Percentiles rank a stretch among this genome's conserved stretches.
These are phyloP conservation scores for Trifolium fragiferum DNA, from an alignment of 306 rosid genomes.

Conservation along the genomic window DNA sequence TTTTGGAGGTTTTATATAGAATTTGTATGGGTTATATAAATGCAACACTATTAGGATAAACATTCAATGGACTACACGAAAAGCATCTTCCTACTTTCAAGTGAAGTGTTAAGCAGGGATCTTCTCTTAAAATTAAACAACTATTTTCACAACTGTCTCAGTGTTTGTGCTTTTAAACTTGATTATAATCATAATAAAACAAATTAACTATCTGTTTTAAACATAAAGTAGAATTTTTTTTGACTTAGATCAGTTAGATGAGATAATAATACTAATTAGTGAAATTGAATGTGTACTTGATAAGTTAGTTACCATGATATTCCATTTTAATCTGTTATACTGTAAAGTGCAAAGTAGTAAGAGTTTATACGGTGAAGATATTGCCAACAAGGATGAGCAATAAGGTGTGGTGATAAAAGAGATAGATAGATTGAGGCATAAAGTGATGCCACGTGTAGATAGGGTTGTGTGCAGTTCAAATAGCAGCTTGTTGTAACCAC, in stretches of 20 bases:
- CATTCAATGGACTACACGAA: slow-evolving; percentile 9
- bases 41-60: slow-evolving; percentile 27
- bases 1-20: slow-evolving; percentile 16
- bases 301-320: not conserved
- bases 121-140: not conserved
- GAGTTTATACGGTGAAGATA: not conserved
- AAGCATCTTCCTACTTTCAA: slow-evolving; percentile 17
- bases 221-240: no score
- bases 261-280: no score
- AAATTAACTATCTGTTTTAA: no score
- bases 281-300: not conserved
- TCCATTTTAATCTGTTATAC: not conserved
- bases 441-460: slow-evolving; percentile 62
- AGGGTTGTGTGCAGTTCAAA: slow-evolving; percentile 41
- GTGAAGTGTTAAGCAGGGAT: not conserved
- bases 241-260: no score
- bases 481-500: slow-evolving; percentile 39
- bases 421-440: slow-evolving; percentile 48
- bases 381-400: slow-evolving; percentile 33
- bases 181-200: no score
- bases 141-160: not conserved
- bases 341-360: not conserved
- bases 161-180: not conserved
- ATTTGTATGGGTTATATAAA: slow-evolving; percentile 8
- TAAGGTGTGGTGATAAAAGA: slow-evolving; percentile 40